Evolutionary conservation across 306 rosid species (phyloP), one percentile per base, ranked within the genome.

Genomic region (Datisca glomerata): DNA sequence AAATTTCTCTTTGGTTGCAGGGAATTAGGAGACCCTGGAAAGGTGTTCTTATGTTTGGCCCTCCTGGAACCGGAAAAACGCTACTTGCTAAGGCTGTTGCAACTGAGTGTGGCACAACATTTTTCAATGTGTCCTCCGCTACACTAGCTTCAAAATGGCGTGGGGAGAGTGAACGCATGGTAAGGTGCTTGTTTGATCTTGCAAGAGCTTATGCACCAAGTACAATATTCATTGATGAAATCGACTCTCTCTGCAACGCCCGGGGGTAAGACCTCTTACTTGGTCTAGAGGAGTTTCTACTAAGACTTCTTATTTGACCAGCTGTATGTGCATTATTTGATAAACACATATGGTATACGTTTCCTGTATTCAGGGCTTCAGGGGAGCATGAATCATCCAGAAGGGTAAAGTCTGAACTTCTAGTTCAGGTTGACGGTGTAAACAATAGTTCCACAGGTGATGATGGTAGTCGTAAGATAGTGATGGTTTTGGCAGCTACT

Each of bases 1-100:
- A 43, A 47, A 8, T 61, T 44, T 20, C 56, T 32, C 52, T 31
- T 51, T 55, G 49, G 47, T 50, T 75, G 44, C 63, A 91, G 98
- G 98, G 98, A 45, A 91, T 91, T 59, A 84, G 98, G 72, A 75
- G 98, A 65, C 98, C 98, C 2, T 91, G 98, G 96, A 91, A 91
- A 70, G 98, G 98, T 56, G 98, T 91, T 54, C 92, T 91, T 31
- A 91, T 91, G 98, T 91, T 91, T 60, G 98, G 98, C 44, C 98
- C 94, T 64, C 98, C 98, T 2, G 98, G 98, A 53, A 91, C 98
- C 29, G 98, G 98, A 51, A 91, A 91, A 83, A 91, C 98, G 10
- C 77, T 91, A 47, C 80, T 91, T 31, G 98, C 98, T 41, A 91
- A 91, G 72, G 98, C 98, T 20, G 98, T 91, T 65, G 98, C 98